phyloP scores from a whole-genome alignment of 164 flowering plant genomes.

The Chimonanthus salicifolius region DNA sequence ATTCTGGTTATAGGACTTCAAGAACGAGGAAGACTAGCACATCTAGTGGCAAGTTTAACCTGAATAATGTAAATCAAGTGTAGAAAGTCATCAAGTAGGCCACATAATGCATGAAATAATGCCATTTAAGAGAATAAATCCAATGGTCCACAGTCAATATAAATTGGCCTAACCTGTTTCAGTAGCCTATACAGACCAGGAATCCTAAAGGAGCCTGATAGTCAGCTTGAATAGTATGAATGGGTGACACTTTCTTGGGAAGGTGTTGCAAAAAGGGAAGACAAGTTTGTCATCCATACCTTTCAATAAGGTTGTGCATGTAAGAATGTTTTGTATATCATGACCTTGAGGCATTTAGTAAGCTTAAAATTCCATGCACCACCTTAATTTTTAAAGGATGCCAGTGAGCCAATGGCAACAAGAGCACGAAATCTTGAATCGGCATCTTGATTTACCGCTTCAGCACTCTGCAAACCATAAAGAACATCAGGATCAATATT shows the following conservation, averaged over 20 bases:
- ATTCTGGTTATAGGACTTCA: too few species aligned
- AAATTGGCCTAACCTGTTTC: too few species aligned
- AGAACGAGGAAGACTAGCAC: too few species aligned
- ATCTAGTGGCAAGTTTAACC: too few species aligned
- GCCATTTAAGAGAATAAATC: neutral
- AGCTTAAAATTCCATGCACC: neutral
- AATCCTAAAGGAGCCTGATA: neutral
- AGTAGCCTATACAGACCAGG: neutral
- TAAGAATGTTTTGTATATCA: neutral
- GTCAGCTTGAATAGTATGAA: too few species aligned
- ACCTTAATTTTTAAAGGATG: constrained; percentile 22
- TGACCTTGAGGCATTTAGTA: neutral
- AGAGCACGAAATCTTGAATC: constrained; percentile 82
- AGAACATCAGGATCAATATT: neutral
- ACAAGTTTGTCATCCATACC: neutral
- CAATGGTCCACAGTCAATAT: neutral
- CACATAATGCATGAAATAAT: neutral
- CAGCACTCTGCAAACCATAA: constrained; percentile 58
- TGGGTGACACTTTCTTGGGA: neutral
- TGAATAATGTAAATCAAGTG: too few species aligned
- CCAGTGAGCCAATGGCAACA: constrained; percentile 93
- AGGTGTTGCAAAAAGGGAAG: neutral
- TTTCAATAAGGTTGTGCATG: neutral
- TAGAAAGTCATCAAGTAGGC: neutral
- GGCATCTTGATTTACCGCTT: constrained; percentile 54